These are phyloP conservation scores for Aspergillus cejpii DNA, from an alignment of 2,329 filamentous ascomycete species.

Conservation along the genomic window DNA sequence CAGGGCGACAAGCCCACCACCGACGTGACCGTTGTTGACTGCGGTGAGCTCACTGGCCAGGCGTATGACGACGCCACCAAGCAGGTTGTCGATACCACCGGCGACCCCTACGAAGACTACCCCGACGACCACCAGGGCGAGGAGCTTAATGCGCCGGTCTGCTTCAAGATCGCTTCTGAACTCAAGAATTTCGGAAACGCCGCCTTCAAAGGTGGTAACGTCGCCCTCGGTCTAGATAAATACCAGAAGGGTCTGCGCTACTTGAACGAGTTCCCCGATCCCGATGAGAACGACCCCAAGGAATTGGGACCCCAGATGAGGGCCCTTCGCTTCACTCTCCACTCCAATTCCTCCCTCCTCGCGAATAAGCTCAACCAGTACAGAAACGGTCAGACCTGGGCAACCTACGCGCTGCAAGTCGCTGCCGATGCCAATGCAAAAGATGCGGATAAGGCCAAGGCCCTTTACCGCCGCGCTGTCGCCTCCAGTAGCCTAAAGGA, in stretches of 20 bases:
- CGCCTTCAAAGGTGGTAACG: conserved; percentile 76
- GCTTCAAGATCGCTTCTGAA: conserved; percentile 71
- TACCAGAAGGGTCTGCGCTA: conserved; percentile 92
- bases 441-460: conserved; percentile 76
- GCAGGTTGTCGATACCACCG: conserved; percentile 69
- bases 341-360: conserved; percentile 82
- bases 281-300: conserved; percentile 60
- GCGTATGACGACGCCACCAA: conserved; percentile 61
- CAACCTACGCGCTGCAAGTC: conserved; percentile 62
- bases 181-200: conserved; percentile 90
- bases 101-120: conserved; percentile 92
- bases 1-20: conserved; percentile 69
- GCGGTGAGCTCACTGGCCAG: conserved; percentile 72
- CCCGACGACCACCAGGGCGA: conserved; percentile 69
- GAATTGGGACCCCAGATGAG: conserved; percentile 62
- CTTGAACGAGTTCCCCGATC: conserved; percentile 73
- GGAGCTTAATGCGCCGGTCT: conserved; percentile 59
- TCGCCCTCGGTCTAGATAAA: conserved; percentile 69
- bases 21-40: conserved; percentile 71
- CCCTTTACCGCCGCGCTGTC: conserved; percentile 71
- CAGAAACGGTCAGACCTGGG: conserved; percentile 62
- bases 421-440: conserved; percentile 58
- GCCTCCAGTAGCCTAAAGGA: conserved; percentile 73
- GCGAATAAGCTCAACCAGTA: conserved; percentile 72
- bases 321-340: conserved; percentile 72